Evolutionary conservation across 805 yeast species (phyloP).

Genomic region (Ogataea methanolica): DNA sequence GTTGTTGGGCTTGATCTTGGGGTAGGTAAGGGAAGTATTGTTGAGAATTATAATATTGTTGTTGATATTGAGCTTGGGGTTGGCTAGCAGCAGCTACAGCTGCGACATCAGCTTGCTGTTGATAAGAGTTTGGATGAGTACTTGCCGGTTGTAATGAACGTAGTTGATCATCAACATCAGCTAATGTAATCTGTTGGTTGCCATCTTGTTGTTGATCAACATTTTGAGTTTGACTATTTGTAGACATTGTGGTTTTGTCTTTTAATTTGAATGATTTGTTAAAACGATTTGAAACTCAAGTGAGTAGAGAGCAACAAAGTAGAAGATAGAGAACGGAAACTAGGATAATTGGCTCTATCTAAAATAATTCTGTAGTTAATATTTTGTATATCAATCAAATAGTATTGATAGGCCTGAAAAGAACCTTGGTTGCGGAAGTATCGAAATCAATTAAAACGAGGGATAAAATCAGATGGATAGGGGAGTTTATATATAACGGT

Average conservation of each 20-base stretch:
- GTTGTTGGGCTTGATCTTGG: slow-evolving; percentile 5
- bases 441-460: too few relatives aligned
- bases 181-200: slow-evolving; percentile 13
- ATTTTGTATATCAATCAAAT: too few relatives aligned
- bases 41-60: slow-evolving; percentile 14
- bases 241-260: background rate
- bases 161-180: slow-evolving; percentile 24
- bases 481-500: too few relatives aligned
- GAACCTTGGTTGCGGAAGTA: too few relatives aligned
- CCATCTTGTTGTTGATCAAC: slow-evolving; percentile 3
- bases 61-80: slow-evolving; percentile 4
- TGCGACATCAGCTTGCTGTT: slow-evolving; percentile 3
- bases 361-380: too few relatives aligned
- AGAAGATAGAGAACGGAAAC: too few relatives aligned
- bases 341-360: too few relatives aligned
- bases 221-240: background rate
- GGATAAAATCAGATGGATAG: too few relatives aligned
- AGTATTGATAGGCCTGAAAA: too few relatives aligned
- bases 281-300: background rate
- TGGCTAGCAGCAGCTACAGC: slow-evolving; percentile 5
- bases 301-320: too few relatives aligned
- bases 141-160: slow-evolving; percentile 14
- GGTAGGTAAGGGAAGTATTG: slow-evolving; percentile 16
- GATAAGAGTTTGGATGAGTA: background rate
- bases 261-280: background rate